A percentile compares a stretch with the other conserved stretches of the same genome.
phyloP scores from a whole-genome alignment of 441 rosid species.

The Sinapis alba region DNA sequence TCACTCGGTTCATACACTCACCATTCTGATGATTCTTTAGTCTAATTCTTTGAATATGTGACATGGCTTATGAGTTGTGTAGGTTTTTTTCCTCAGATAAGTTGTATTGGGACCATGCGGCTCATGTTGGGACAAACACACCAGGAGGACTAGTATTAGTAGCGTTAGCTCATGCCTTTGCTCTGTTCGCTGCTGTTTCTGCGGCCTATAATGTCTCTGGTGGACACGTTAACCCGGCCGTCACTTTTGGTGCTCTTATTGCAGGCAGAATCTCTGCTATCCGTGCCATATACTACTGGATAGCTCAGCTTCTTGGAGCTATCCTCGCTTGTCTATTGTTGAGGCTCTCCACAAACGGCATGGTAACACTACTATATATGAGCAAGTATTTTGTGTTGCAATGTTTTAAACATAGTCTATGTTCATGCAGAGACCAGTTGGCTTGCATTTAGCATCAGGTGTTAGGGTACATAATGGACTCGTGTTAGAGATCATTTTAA shows the following conservation, averaged over 20 bases:
- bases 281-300: conserved; percentile 56
- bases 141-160: conserved; percentile 57
- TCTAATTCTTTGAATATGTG: neutral
- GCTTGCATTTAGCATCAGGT: conserved; percentile 61
- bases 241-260: conserved; percentile 75
- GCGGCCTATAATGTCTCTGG: conserved; percentile 73
- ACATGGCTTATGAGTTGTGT: neutral
- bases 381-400: neutral
- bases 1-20: conserved; percentile 55
- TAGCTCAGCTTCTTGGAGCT: conserved; percentile 62
- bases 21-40: neutral
- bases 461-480: conserved; percentile 55
- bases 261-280: conserved; percentile 64
- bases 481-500: conserved; percentile 62
- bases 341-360: conserved; percentile 56
- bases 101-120: conserved; percentile 46
- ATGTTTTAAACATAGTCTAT: neutral
- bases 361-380: conserved; percentile 39
- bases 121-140: conserved; percentile 41
- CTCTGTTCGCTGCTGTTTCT: conserved; percentile 67
- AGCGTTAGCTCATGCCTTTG: conserved; percentile 80
- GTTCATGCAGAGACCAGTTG: conserved; percentile 66
- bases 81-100: conserved; percentile 40
- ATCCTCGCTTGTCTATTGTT: conserved; percentile 58
- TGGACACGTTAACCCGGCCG: conserved; percentile 83